Evolutionary conservation across 1,284 basidiomycete genomes (phyloP), one percentile per base, ranked within the genome.

Genomic region (Takashimella tepidaria): DNA sequence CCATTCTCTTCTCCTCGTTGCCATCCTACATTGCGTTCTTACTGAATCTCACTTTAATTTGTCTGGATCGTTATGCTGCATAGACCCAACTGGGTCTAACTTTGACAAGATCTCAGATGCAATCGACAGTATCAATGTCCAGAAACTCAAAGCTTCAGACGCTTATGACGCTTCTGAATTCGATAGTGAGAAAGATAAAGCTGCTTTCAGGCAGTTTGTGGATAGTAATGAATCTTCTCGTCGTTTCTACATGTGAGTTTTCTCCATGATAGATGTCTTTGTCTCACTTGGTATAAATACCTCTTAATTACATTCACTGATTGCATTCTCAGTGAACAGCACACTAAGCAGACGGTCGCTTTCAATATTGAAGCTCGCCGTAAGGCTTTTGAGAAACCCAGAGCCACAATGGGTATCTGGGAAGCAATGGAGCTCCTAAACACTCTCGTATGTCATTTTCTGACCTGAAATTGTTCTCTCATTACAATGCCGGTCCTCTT

Each of bases 161-260:
- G 50, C 50, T 11, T 51, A 51, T 26, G 41, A 22, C 25, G 50
- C 20, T 16, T 44, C 50, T 5, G 20, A 22, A 19, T 51, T 51
- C 31, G 50, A 51, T 19, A 27, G 23, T 13, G 41, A 44, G 5
- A 51, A 51, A 22, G 42, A 51, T 19, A 51, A 51, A 22, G 41
- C n/a, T 13, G 25, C 16, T 11, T 51, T 51, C 50, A 19, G 50
- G 3, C 50, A 48, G 26, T 51, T 51, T 27, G 50, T 51, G 19
- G 50, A 51, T 26, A 21, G 19, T 11, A 51, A 51, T 26, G 50
- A 51, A 26, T 24, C 21, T 22, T 51, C 50, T 3, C 20, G 41
- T n/a, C 50, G 50, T 21, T 91, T 72, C 88, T 88, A 50, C 88
- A 89, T 66, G 86, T 87, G 56, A 57, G 83, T 75, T 8, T 41